Base-by-base conservation (phyloP, 2,329 filamentous ascomycete species). In the Fusarium staphyleae region DNA sequence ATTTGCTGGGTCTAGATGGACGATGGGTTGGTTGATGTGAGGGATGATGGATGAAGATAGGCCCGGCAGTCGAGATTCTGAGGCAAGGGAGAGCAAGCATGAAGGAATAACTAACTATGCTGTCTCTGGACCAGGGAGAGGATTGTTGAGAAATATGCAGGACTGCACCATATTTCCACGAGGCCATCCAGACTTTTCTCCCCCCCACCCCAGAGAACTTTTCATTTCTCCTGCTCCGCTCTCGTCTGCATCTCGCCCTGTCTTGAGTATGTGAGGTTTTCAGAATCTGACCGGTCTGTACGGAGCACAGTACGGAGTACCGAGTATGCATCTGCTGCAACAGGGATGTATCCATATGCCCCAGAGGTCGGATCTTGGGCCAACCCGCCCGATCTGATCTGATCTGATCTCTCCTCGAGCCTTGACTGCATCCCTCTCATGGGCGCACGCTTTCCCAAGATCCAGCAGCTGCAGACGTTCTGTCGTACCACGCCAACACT, bases 61-160 rank as follows among this genome's bases (percentile, higher is more conserved):
- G 40, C 30, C n/a, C 34, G 15, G 36, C 34, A 28, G 16, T 48
- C 26, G 42, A 45, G 44, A 18, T 55, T 48, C 34, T 45, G 22
- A 60, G 30, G 57, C 33, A 60, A 60, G 57, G 57, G 57, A 22
- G 58, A 24, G 5, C 4, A 11, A 24, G 26, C 41, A 39, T 42
- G 48, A 52, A 43, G 13, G 30, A 42, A 42, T 22, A 22, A 4
- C 19, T 22, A 22, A 4, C 4, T 24, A 24, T 24, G 13, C 36
- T 47, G 43, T 29, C 37, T 47, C 36, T 28, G 46, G 16, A 11
- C 18, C 42, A 29, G 48, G 48, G 43, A 46, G 16, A 16, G 9
- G 29, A 47, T 58, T 58, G 57, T 53, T 47, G 44, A 62, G 41
- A 22, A 28, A 34, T 29, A 14, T 13, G 24, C 15, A n/a, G 48